Evolutionary conservation across 1,284 basidiomycete species (phyloP).

Genomic region (Cryptococcus sp.): DNA sequence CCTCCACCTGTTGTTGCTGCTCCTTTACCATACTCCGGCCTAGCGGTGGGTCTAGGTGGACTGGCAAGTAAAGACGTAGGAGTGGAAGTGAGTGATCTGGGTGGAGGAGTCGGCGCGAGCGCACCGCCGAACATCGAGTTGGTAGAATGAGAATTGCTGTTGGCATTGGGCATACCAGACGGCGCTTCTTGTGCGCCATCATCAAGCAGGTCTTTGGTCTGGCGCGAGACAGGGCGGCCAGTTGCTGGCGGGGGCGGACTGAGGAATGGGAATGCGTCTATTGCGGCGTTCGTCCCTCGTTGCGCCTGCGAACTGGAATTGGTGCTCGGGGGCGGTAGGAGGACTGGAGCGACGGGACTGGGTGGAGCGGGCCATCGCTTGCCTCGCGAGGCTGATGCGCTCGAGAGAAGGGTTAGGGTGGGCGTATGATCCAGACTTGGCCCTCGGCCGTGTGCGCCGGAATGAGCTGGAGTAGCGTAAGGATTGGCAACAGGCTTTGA

Average conservation of each 20-base stretch:
- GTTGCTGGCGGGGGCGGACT: slow-evolving; percentile 25
- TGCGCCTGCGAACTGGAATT: neutral
- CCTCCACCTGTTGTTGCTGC: neutral
- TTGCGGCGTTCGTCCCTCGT: neutral
- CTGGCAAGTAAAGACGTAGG: neutral
- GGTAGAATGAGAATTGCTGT: too few relatives aligned
- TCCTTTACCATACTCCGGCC: neutral
- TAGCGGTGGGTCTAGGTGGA: neutral
- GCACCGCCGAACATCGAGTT: neutral
- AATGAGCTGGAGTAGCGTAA: slow-evolving; percentile 1
- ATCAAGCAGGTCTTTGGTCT: neutral
- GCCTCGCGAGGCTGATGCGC: slow-evolving; percentile 29
- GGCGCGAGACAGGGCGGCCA: slow-evolving; percentile 2
- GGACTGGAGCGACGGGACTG: slow-evolving; percentile 28
- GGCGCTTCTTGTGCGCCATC: neutral
- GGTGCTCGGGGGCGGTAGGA: slow-evolving; percentile 33
- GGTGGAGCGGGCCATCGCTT: slow-evolving; percentile 42
- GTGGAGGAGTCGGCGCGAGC: neutral
- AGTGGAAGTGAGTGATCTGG: neutral
- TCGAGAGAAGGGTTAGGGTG: slow-evolving; percentile 27
- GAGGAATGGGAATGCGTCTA: slow-evolving; percentile 37
- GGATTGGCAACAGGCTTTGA: too few relatives aligned
- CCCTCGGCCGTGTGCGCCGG: slow-evolving; percentile 2
- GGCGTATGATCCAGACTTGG: slow-evolving; percentile 32
- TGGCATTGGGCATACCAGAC: too few relatives aligned